These are phyloP conservation scores for Fagopyrum tataricum DNA, from an alignment of 148 eudicot species.

Conservation along the genomic window DNA sequence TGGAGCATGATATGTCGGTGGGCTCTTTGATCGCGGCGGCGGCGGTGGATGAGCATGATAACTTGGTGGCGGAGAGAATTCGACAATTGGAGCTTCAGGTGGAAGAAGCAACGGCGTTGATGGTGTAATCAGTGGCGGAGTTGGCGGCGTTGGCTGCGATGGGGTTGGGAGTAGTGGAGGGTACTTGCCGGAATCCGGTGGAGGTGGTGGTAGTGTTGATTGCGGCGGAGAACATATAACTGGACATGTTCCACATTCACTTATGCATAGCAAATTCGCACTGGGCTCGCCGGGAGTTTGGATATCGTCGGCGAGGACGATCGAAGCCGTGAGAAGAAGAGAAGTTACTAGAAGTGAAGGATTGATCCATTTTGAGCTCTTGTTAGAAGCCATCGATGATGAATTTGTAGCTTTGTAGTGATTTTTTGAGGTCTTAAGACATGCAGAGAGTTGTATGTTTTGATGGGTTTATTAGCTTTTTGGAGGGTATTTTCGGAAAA, in stretches of 20 bases:
- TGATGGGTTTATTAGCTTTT: background rate
- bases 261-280: constrained; percentile 52
- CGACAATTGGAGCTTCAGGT: background rate
- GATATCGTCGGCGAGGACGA: constrained; percentile 1
- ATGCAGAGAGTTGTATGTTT: background rate
- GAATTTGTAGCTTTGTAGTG: background rate
- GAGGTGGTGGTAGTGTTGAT: constrained; percentile 8
- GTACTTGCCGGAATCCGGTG: background rate
- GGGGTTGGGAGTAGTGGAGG: constrained; percentile 14
- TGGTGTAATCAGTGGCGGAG: constrained; percentile 21
- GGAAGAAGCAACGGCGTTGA: constrained; percentile 9
- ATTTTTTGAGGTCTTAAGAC: background rate
- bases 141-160: constrained; percentile 3
- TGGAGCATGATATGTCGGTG: constrained; percentile 2
- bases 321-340: background rate
- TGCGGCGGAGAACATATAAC: constrained; percentile 72
- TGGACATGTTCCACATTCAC: constrained; percentile 76
- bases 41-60: constrained; percentile 18
- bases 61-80: background rate
- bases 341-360: background rate
- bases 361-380: background rate
- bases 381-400: background rate
- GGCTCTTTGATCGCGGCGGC: constrained; percentile 17
- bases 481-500: background rate
- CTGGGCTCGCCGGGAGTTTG: constrained; percentile 18